Conservation (phyloP, 2,329 filamentous ascomycete genomes). For the Pseudogymnoascus sp. region DNA sequence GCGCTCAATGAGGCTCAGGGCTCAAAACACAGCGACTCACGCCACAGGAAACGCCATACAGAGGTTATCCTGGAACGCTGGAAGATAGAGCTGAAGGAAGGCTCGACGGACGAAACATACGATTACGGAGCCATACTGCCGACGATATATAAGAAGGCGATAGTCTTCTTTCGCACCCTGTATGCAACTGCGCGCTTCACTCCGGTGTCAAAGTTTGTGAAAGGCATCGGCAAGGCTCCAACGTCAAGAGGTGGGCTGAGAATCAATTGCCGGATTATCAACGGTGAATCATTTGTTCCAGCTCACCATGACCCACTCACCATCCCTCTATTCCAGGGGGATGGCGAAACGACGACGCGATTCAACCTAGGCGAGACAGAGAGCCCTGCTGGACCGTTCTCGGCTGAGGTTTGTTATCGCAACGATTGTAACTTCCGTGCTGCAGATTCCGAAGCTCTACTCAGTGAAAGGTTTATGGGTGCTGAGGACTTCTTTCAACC, state of each 20-base stretch:
- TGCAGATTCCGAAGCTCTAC: constrained; percentile 79
- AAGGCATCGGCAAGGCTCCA: constrained; percentile 61
- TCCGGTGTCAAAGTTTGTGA: constrained; percentile 75
- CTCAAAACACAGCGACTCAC: constrained; percentile 24
- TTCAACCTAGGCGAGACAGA: constrained; percentile 79
- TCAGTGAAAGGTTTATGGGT: constrained; percentile 90
- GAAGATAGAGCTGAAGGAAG: constrained; percentile 71
- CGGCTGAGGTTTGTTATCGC: constrained; percentile 73
- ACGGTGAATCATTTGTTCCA: constrained; percentile 44
- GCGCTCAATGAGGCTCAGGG: constrained; percentile 59
- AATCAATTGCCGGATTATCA: constrained; percentile 71
- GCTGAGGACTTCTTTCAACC: constrained; percentile 79
- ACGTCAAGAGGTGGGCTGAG: constrained; percentile 53
- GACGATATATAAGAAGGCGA: constrained; percentile 93
- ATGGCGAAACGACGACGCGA: constrained; percentile 57
- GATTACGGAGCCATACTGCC: constrained; percentile 61
- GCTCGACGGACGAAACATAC: constrained; percentile 37
- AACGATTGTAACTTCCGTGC: constrained; percentile 85
- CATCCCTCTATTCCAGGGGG: constrained; percentile 57
- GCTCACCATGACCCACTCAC: constrained; percentile 59
- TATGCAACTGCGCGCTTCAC: constrained; percentile 75
- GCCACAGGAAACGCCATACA: constrained; percentile 39
- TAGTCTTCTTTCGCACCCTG: constrained; percentile 85
- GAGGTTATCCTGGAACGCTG: constrained; percentile 87
- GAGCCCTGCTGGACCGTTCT: constrained; percentile 76